Conservation (phyloP, 1,284 basidiomycete species). For the Lentinus polychrous region DNA sequence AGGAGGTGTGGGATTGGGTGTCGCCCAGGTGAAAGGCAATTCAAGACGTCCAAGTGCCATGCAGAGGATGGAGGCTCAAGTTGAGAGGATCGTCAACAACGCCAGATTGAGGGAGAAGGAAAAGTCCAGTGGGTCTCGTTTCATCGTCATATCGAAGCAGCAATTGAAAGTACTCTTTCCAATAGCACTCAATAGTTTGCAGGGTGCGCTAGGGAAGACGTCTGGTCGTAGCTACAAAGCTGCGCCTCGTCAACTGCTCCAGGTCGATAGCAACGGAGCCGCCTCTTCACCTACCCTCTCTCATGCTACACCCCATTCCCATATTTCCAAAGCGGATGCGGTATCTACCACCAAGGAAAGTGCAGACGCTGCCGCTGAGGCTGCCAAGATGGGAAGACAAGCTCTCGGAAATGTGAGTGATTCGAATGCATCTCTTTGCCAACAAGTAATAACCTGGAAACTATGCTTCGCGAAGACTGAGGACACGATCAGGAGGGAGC, state of each 20-base stretch:
- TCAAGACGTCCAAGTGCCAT: constrained; percentile 86
- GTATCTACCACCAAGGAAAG: constrained; percentile 22
- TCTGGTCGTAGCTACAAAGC: constrained; percentile 88
- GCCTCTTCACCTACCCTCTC: constrained; percentile 45
- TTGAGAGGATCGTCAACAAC: constrained; percentile 93
- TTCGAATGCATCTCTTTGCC: neutral
- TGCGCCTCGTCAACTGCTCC: constrained; percentile 91
- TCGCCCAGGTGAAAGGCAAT: constrained; percentile 58
- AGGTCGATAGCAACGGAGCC: constrained; percentile 59
- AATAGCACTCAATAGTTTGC: constrained; percentile 74
- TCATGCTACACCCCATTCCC: constrained; percentile 39
- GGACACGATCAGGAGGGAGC: constrained; percentile 36
- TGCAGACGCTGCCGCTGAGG: constrained; percentile 58
- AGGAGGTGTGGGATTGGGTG: constrained; percentile 76
- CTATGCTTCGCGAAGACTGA: neutral
- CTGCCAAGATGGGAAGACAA: constrained; percentile 65
- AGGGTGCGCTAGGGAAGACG: constrained; percentile 94
- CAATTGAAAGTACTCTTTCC: neutral
- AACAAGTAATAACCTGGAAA: neutral
- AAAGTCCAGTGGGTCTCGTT: constrained; percentile 54
- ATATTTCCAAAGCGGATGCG: constrained; percentile 51
- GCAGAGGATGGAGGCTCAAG: constrained; percentile 96
- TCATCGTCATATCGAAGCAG: neutral
- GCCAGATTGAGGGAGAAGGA: constrained; percentile 83
- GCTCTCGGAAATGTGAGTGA: constrained; percentile 51